Base-by-base conservation (phyloP, 192 early-diverging fungal genomes). In the Diversispora eburnea region DNA sequence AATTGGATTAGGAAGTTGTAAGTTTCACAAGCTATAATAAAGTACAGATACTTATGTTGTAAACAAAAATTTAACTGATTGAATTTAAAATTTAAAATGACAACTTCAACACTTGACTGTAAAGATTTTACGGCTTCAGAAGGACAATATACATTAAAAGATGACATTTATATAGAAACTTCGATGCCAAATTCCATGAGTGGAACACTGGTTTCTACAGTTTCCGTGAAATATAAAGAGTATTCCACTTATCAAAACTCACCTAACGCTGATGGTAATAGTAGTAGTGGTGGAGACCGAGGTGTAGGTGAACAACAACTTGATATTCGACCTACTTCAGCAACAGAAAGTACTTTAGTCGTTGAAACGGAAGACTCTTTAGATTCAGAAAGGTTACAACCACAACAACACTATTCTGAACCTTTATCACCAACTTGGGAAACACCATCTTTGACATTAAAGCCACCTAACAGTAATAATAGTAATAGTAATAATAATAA, bases 201-300 rank as follows among this genome's bases (percentile, higher is more conserved):
- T 48, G 82, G 83, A 22, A 86, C 87, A n/a, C 74, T 77, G 33
- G 80, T 82, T 39, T 83, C 83, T 6, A 51, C 84, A 15, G 80
- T 88, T 48, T 82, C 82, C 9, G 83, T 88, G 54, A 88, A 88
- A 67, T 86, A 86, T 72, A 88, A 86, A 63, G 84, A 88, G 66
- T 80, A 79, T 43, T 70, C 66, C 33, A 41, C 65, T 22, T 69
- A 74, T 9, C 73, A 62, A 22, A 72, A 63, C 22, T 67, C 45
- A 48, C 39, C 54, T n/a, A 61, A 6, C 46, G 55, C 39, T 33
- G 67, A 69, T 41, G 52, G 41, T 59, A 51, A 20, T 48, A 33
- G 49, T 33, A 12, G 46, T 49, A 56, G 33, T 17, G n/a, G 17
- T 47, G 3, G 63, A n/a, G 3, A 6, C 55, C 7, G 13, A 62